Evolutionary conservation across 169 alveolate species (phyloP), one percentile per base, ranked within the genome.

Genomic region (Plasmodium falciparum): DNA sequence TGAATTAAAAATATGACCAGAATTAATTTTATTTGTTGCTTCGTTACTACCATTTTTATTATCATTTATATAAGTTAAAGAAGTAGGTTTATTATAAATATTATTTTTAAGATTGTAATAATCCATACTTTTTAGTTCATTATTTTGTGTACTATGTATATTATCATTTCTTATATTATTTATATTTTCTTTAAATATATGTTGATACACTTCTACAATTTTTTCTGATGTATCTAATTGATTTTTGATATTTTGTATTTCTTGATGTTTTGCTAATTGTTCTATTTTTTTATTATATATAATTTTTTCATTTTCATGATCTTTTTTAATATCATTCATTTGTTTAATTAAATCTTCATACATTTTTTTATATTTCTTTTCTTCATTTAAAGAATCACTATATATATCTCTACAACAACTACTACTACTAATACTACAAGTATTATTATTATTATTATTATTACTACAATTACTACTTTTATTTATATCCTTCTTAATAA

Each of bases 151-250:
- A 29, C 61, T 74, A 43, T 74, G 50, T 17, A 59, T 1, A 62
- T 76, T 20, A 22, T 63, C 75, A 49, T 20, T 76, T 20, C 66
- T 76, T 63, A 63, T 70, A 33, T 67, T 49, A 80, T 80, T 39
- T 13, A 70, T 73, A 54, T 70, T 80, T 56, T 80, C 91, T 47
- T 29, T 52, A 69, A 80, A 69, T 39, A 80, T 70, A 80, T 70
- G 50, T 69, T 80, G 83, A 71, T 80, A 80, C 11, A 80, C 78
- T 58, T 80, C 56, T n/a, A 80, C 80, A 67, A 67, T 54, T 58
- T 80, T 80, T 69, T 80, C 91, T 4, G 91, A 69, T 52, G 91
- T 63, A 71, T 80, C 61, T 62, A 80, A 67, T 22, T 80, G 69
- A 70, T 80, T 80, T 29, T 67, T 80, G 2, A 80, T 66, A 69